Percentiles rank a stretch among this genome's conserved stretches.
phyloP scores from a whole-genome alignment of 2,329 filamentous ascomycete genomes.

The Fusarium virguliforme region DNA sequence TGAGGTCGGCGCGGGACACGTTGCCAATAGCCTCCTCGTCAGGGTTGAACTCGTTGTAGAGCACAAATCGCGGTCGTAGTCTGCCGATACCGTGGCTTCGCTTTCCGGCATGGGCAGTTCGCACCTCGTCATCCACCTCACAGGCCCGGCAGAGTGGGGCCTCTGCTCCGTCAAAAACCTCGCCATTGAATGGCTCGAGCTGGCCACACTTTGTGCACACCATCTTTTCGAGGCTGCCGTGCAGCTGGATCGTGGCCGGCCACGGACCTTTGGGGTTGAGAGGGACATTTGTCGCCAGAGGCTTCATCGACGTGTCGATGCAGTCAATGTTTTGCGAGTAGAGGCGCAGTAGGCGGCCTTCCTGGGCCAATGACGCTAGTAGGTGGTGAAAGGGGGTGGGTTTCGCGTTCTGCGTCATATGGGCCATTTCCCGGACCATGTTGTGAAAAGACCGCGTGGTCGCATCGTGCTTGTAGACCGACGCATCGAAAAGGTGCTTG shows the following conservation, averaged over 20 bases:
- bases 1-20: constrained; percentile 88
- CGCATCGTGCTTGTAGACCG: constrained; percentile 93
- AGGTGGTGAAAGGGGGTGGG: constrained; percentile 95
- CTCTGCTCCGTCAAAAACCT: constrained; percentile 86
- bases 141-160: constrained; percentile 86
- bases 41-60: constrained; percentile 98
- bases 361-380: constrained; percentile 88
- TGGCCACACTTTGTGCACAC: constrained; percentile 93
- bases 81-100: constrained; percentile 94
- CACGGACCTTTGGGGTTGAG: constrained; percentile 88
- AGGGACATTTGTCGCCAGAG: constrained; percentile 85
- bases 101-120: constrained; percentile 83
- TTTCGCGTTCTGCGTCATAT: constrained; percentile 81
- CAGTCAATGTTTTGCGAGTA: constrained; percentile 99
- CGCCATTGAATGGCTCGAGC: constrained; percentile 81
- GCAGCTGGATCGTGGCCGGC: constrained; percentile 93
- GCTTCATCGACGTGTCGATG: constrained; percentile 87
- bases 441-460: constrained; percentile 94
- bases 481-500: constrained; percentile 96
- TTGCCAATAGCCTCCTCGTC: constrained; percentile 97
- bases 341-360: constrained; percentile 88
- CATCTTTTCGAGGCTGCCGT: constrained; percentile 96
- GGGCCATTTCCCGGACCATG: constrained; percentile 92
- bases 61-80: constrained; percentile 90
- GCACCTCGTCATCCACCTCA: constrained; percentile 80